Conservation (phyloP, 2,329 filamentous ascomycete genomes). For the Sporothrix pseudoabietina region DNA sequence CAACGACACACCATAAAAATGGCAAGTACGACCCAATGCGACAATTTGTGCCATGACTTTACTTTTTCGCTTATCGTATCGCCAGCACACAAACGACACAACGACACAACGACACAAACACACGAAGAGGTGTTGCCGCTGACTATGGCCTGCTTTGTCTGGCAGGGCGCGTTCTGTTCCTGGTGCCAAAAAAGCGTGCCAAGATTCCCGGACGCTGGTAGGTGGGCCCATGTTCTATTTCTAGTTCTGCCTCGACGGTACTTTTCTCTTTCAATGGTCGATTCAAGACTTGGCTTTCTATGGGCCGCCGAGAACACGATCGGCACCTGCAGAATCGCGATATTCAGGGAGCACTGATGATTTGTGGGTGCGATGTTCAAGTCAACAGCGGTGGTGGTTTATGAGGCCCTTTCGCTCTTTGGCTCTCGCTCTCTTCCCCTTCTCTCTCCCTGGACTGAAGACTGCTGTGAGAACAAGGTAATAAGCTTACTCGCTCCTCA, state of each 20-base stretch:
- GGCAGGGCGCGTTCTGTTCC: slow-evolving; percentile 16
- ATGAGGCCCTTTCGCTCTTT: background rate
- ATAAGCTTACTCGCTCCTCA: slow-evolving; percentile 17
- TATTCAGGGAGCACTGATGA: slow-evolving; percentile 20
- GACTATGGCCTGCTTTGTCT: background rate
- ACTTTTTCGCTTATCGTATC: background rate
- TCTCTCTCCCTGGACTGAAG: background rate
- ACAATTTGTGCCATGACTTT: background rate
- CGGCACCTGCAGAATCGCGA: slow-evolving; percentile 17
- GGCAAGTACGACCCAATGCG: background rate
- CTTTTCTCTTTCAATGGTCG: too few relatives aligned
- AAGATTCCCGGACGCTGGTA: slow-evolving; percentile 2
- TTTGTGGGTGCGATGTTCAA: slow-evolving; percentile 5
- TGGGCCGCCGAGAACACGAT: slow-evolving; percentile 18
- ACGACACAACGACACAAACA: too few relatives aligned
- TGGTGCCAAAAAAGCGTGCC: slow-evolving; percentile 13
- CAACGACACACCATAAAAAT: background rate
- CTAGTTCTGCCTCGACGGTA: background rate
- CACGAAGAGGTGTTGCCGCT: background rate
- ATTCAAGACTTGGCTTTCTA: background rate
- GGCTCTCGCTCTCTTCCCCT: too few relatives aligned
- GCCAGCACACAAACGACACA: background rate
- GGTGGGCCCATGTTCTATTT: slow-evolving; percentile 12
- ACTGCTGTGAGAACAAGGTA: background rate
- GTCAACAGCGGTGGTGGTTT: background rate